Conservation (phyloP, 106 monocot species). For the Allium sativum region DNA sequence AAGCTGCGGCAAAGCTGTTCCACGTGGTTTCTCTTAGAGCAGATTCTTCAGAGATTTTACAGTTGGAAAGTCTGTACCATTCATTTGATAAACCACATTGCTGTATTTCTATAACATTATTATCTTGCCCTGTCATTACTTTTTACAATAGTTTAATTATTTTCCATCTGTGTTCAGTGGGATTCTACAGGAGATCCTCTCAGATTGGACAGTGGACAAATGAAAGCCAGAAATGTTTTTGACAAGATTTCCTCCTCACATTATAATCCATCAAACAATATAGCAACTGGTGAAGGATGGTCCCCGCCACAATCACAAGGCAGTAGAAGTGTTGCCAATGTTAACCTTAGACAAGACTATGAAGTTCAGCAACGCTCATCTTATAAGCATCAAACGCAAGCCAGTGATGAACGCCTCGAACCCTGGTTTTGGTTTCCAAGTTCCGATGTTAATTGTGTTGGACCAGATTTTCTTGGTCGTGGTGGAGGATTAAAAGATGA, state of each 20-base stretch:
- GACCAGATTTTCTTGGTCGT: slow-evolving; percentile 54
- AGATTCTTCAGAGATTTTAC: slow-evolving; percentile 60
- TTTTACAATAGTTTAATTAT: too few relatives aligned
- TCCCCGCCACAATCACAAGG: slow-evolving; percentile 79
- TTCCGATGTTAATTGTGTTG: slow-evolving; percentile 41
- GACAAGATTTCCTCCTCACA: slow-evolving; percentile 26
- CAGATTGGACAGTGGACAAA: slow-evolving; percentile 22
- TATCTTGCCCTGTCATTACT: too few relatives aligned
- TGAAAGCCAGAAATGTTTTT: slow-evolving; percentile 20
- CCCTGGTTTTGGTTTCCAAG: slow-evolving; percentile 93
- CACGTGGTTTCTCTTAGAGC: slow-evolving; percentile 89
- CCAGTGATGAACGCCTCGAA: slow-evolving; percentile 23
- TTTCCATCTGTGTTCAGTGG: slow-evolving; percentile 39
- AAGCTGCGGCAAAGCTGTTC: slow-evolving; percentile 79
- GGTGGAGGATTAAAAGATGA: slow-evolving; percentile 47
- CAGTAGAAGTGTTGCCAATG: slow-evolving; percentile 20
- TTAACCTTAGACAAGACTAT: slow-evolving; percentile 23
- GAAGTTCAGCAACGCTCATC: slow-evolving; percentile 25
- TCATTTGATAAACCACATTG: neutral
- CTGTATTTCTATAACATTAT: neutral
- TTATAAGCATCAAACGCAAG: slow-evolving; percentile 6
- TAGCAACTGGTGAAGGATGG: slow-evolving; percentile 84
- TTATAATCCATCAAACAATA: slow-evolving; percentile 64
- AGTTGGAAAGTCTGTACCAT: slow-evolving; percentile 57
- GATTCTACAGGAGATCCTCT: slow-evolving; percentile 37